phyloP scores from a whole-genome alignment of 805 yeast species.

The Blastobotrys parvus region DNA sequence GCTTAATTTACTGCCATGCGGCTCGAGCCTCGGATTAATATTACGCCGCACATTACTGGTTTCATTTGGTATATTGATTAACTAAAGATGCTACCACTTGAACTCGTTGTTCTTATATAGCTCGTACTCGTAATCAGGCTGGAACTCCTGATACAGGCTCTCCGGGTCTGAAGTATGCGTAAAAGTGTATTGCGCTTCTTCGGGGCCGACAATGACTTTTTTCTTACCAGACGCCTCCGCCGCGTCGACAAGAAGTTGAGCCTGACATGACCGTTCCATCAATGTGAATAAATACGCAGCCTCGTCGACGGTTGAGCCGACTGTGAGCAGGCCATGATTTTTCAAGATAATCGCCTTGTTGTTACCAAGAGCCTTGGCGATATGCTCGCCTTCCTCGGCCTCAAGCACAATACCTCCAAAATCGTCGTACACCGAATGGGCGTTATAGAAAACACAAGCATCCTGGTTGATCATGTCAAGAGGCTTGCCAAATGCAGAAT shows the following conservation, averaged over 20 bases:
- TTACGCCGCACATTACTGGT: too few species aligned
- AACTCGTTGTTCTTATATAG: background rate
- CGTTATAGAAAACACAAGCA: conserved; percentile 55
- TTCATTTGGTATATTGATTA: too few species aligned
- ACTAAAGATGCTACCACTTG: too few species aligned
- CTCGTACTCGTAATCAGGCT: conserved; percentile 56
- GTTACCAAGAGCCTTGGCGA: conserved; percentile 53
- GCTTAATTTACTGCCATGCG: too few species aligned
- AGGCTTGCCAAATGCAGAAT: conserved; percentile 54
- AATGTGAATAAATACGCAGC: conserved; percentile 59
- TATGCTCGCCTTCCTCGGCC: conserved; percentile 49
- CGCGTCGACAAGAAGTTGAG: conserved; percentile 58
- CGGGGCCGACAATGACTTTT: conserved; percentile 42
- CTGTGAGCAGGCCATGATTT: conserved; percentile 68
- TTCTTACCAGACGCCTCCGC: conserved; percentile 36
- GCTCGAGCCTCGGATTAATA: too few species aligned
- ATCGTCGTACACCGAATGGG: conserved; percentile 55
- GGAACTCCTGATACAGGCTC: conserved; percentile 62
- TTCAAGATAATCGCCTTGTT: conserved; percentile 53
- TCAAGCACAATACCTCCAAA: conserved; percentile 79
- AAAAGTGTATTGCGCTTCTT: conserved; percentile 60
- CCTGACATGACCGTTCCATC: conserved; percentile 57
- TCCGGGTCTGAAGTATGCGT: conserved; percentile 57
- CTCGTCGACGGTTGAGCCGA: conserved; percentile 63
- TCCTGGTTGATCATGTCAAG: conserved; percentile 80